Conservation (phyloP, 2,329 filamentous ascomycete species). For the Mycocentrospora acerina region DNA sequence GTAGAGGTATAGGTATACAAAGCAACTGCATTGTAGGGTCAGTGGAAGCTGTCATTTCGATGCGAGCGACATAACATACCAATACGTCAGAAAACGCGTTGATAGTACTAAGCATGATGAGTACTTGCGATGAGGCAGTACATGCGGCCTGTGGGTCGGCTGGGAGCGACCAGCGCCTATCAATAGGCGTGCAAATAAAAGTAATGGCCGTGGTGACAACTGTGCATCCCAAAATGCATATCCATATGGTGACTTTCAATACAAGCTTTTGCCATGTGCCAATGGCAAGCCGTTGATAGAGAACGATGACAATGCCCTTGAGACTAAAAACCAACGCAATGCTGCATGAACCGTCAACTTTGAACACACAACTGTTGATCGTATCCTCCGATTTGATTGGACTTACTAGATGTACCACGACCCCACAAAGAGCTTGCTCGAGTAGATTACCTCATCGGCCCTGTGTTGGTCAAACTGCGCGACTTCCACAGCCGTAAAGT, state of each 20-base stretch:
- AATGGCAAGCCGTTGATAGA: slow-evolving; percentile 13
- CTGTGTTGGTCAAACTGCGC: slow-evolving; percentile 5
- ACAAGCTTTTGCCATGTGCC: slow-evolving; percentile 11
- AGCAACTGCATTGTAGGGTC: slow-evolving; percentile 2
- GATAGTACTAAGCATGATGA: slow-evolving; percentile 13
- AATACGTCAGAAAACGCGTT: slow-evolving; percentile 12
- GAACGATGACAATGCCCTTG: slow-evolving; percentile 14
- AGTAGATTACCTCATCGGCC: slow-evolving; percentile 5
- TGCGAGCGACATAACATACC: not conserved
- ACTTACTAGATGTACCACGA: slow-evolving; percentile 17
- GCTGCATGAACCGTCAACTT: not conserved
- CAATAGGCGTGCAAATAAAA: slow-evolving; percentile 9
- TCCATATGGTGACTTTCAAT: slow-evolving; percentile 5
- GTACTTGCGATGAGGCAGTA: slow-evolving; percentile 9
- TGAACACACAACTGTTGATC: too few relatives aligned
- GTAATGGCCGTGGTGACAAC: slow-evolving; percentile 6
- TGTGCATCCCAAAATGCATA: slow-evolving; percentile 8
- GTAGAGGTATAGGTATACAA: slow-evolving; percentile 11
- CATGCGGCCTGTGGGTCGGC: slow-evolving; percentile 7
- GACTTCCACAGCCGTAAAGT: slow-evolving; percentile 8
- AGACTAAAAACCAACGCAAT: slow-evolving; percentile 12
- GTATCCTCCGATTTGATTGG: too few relatives aligned
- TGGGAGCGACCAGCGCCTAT: slow-evolving; percentile 5
- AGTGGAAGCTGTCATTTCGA: not conserved
- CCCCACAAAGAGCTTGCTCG: slow-evolving; percentile 13